Evolutionary conservation across 1,284 basidiomycete genomes (phyloP), one percentile per base, ranked within the genome.

Genomic region (Mycosarcoma mackinlayi): DNA sequence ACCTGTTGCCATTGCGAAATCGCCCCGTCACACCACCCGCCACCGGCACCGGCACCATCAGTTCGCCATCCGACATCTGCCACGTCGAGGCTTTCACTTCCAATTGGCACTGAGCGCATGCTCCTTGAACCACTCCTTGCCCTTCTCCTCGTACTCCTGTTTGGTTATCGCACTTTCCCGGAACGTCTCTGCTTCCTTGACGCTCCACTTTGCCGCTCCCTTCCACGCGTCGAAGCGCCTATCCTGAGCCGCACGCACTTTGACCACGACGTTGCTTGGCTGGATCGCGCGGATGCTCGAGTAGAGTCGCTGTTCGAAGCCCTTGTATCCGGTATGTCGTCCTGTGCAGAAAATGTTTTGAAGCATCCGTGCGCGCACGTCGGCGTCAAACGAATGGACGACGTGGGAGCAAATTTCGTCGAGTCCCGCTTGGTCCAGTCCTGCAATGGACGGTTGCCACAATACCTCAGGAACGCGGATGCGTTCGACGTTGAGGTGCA

Each of bases 261-360:
- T 52, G 19, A 82, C 54, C 5, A 50, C 31, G 2, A 74, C 51
- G n/a, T 55, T 55, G n/a, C 57, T 50, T 21, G 77, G 75, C 30
- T 77, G 76, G 3, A 58, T 69, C 10, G 78, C 54, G 4, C 67
- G 61, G 30, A 81, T 52, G 14, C 67, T 86, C 83, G 42, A 92
- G 87, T 89, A 86, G 46, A 98, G 85, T 3, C 92, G 88, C 11
- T 87, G 85, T 16, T 86, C 78, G 6, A 98, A 86, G 6, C 91
- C 90, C 0, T 89, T 89, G 11, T 95, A 85, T 62, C 88, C 87
- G 1, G 92, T 90, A 9, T 92, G 89, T 14, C 89, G 87, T 3
- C 95, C 96, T 0, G 94, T 93, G 3, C 95, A 85, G 84, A 93
- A 94, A n/a, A 98, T 88, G 77, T 94, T 93, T 90, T 94, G 78